A percentile compares a stretch with the other conserved stretches of the same genome.
phyloP scores from a whole-genome alignment of 2,329 filamentous ascomycete species.

The Cordyceps sp. region DNA sequence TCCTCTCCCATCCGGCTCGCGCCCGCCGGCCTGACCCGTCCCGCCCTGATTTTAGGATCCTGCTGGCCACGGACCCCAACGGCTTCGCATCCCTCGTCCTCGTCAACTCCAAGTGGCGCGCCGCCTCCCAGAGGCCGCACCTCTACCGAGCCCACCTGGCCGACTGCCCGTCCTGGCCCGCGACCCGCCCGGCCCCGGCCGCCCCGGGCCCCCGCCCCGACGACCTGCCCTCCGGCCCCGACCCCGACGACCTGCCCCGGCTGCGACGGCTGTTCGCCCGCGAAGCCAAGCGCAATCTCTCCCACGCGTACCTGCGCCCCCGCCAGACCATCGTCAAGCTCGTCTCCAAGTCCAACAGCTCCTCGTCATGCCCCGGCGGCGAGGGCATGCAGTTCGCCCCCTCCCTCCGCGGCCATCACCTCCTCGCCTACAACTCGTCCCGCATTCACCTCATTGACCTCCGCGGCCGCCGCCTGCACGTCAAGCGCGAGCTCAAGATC shows the following conservation, averaged over 20 bases:
- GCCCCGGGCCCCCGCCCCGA: no score
- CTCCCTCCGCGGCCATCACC: conserved; percentile 55
- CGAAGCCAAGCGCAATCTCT: conserved; percentile 62
- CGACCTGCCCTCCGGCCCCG: conserved; percentile 10
- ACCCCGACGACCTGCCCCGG: conserved; percentile 34
- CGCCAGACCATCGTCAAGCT: conserved; percentile 58
- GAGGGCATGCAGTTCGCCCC: conserved; percentile 76
- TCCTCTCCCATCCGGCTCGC: background rate
- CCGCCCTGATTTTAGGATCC: conserved; percentile 30
- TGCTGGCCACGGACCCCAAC: conserved; percentile 41
- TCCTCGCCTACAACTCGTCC: conserved; percentile 74
- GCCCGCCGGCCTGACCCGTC: background rate
- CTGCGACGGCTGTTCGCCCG: conserved; percentile 50
- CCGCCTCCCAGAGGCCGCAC: conserved; percentile 43
- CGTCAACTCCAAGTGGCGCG: conserved; percentile 49
- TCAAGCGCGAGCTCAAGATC: conserved; percentile 67
- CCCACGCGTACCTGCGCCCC: conserved; percentile 59
- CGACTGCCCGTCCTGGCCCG: conserved; percentile 41
- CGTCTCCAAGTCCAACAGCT: conserved; percentile 70
- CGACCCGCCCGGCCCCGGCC: no score
- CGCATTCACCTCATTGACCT: conserved; percentile 67
- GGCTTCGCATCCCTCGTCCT: conserved; percentile 50
- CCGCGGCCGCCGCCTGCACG: conserved; percentile 37
- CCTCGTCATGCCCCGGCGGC: conserved; percentile 65
- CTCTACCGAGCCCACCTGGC: conserved; percentile 47